A percentile compares a stretch with the other conserved stretches of the same genome.
phyloP scores from a whole-genome alignment of 2,329 filamentous ascomycete species.

The Colletotrichum musicola region DNA sequence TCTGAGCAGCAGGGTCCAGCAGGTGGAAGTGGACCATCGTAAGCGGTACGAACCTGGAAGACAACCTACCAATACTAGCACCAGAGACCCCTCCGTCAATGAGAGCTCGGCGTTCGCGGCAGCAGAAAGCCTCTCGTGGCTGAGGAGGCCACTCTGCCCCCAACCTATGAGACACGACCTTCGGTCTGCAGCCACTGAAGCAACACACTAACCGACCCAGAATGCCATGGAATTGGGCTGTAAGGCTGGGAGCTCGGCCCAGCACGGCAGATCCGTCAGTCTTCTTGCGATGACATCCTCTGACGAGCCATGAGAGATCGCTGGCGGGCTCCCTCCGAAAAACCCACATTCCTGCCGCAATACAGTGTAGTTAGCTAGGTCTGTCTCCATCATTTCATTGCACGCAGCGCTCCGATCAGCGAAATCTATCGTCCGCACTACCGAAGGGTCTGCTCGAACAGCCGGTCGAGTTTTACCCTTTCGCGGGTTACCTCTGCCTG shows the following conservation, averaged over 20 bases:
- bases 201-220: neutral
- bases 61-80: too few species aligned
- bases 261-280: neutral
- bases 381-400: too few species aligned
- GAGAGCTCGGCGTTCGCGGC: too few species aligned
- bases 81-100: too few species aligned
- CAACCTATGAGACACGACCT: neutral
- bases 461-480: too few species aligned
- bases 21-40: conserved; percentile 5
- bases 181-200: neutral
- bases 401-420: too few species aligned
- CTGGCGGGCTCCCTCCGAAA: neutral
- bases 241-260: neutral
- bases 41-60: neutral
- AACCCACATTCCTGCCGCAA: too few species aligned
- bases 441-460: too few species aligned
- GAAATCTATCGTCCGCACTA: too few species aligned
- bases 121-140: conserved; percentile 14
- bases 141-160: conserved; percentile 23
- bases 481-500: too few species aligned
- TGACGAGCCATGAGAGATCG: neutral
- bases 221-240: neutral
- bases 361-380: too few species aligned
- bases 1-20: neutral
- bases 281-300: neutral